These are phyloP conservation scores for Camelina neglecta DNA, from an alignment of 345 rosid species.

Conservation along the genomic window DNA sequence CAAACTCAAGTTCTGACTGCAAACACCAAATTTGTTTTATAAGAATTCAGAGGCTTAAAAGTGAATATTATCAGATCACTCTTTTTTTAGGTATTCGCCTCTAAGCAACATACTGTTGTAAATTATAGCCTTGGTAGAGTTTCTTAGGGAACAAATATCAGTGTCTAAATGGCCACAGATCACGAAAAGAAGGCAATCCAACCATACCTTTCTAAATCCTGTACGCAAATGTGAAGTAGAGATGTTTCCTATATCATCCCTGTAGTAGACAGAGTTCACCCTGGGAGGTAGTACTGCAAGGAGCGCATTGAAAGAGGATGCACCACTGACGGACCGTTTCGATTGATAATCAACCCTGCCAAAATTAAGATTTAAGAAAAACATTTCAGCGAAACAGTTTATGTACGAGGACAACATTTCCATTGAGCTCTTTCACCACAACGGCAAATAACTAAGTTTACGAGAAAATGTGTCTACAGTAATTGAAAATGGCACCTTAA, in stretches of 20 bases:
- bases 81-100: neutral
- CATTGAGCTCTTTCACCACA: neutral
- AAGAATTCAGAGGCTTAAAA: conserved; percentile 4
- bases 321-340: conserved; percentile 63
- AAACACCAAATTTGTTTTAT: conserved; percentile 18
- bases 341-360: conserved; percentile 98
- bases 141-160: conserved; percentile 21
- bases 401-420: neutral
- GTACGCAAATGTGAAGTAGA: conserved; percentile 85
- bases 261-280: conserved; percentile 94
- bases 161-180: conserved; percentile 18
- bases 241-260: conserved; percentile 95
- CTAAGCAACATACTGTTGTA: conserved; percentile 2
- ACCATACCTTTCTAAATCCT: conserved; percentile 60
- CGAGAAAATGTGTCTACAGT: neutral
- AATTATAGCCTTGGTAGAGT: neutral
- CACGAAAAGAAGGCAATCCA: conserved; percentile 6
- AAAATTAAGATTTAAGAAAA: conserved; percentile 40
- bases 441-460: neutral
- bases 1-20: conserved; percentile 98
- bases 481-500: conserved; percentile 12
- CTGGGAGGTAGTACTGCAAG: conserved; percentile 87
- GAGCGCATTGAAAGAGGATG: conserved; percentile 81
- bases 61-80: conserved; percentile 10
- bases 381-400: conserved; percentile 14